These are phyloP conservation scores for Colletotrichum eleusines DNA, from an alignment of 2,329 filamentous ascomycete species.

Conservation along the genomic window DNA sequence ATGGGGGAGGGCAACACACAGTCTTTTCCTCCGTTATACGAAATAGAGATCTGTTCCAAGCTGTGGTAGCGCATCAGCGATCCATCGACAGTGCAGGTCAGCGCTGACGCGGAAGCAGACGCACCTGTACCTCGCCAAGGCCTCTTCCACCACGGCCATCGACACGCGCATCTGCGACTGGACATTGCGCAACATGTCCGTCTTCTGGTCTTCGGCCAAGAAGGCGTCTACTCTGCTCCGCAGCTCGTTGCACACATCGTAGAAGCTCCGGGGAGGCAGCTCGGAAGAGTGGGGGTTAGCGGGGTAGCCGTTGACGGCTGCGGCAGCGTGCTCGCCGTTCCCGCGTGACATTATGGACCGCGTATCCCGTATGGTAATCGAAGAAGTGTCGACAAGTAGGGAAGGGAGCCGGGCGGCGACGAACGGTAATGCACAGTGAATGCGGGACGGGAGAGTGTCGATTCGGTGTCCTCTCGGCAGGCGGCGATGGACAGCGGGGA, in stretches of 20 bases:
- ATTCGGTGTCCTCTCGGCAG: constrained; percentile 37
- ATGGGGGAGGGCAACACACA: constrained; percentile 59
- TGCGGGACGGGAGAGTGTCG: constrained; percentile 20
- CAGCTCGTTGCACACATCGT: constrained; percentile 64
- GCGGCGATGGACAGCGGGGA: constrained; percentile 36
- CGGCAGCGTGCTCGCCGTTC: constrained; percentile 28
- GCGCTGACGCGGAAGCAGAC: constrained; percentile 47
- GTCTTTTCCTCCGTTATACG: constrained; percentile 98
- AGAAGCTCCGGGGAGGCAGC: constrained; percentile 43
- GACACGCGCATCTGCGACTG: constrained; percentile 82
- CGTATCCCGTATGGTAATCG: background rate
- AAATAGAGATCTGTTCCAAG: constrained; percentile 83
- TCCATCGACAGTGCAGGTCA: background rate
- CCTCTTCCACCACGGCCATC: constrained; percentile 79
- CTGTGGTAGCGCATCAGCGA: constrained; percentile 56
- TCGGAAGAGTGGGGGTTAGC: constrained; percentile 40
- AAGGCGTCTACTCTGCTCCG: constrained; percentile 74
- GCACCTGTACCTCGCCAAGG: constrained; percentile 81
- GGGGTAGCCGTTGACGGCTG: constrained; percentile 36
- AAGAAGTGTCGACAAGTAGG: background rate
- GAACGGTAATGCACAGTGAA: background rate
- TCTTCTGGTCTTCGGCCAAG: constrained; percentile 68
- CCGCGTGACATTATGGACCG: constrained; percentile 16
- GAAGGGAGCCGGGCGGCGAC: constrained; percentile 6
- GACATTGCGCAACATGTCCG: constrained; percentile 69